Conservation (phyloP, 2,329 filamentous ascomycete genomes). For the Xylariales sp. region DNA sequence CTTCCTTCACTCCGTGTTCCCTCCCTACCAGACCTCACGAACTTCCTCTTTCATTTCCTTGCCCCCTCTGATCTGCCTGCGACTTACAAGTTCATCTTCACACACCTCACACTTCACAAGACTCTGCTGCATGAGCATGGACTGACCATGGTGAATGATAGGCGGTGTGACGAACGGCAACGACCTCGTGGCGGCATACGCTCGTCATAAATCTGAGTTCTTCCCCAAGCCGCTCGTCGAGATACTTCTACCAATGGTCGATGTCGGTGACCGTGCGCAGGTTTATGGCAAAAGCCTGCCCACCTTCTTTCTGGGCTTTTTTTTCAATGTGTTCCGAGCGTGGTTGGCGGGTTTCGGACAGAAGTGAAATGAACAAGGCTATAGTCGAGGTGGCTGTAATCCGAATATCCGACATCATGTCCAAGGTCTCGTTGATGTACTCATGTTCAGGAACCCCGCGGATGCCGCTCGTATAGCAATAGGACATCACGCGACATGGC, state of each 20-base stretch:
- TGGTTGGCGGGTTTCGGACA: constrained; percentile 15
- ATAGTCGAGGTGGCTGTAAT: background rate
- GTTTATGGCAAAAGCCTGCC: constrained; percentile 35
- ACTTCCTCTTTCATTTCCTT: background rate
- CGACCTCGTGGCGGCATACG: constrained; percentile 50
- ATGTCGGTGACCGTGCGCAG: constrained; percentile 45
- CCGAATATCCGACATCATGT: background rate
- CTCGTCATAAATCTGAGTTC: constrained; percentile 33
- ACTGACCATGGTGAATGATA: too few species aligned
- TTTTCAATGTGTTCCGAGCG: constrained; percentile 35
- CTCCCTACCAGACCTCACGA: too few species aligned
- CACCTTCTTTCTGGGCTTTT: constrained; percentile 26
- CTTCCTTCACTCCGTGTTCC: too few species aligned
- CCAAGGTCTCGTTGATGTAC: background rate
- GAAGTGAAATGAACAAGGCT: background rate
- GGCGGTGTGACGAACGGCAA: constrained; percentile 54
- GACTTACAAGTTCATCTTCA: background rate
- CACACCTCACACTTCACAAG: background rate
- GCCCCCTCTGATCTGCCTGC: background rate
- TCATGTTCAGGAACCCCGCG: too few species aligned
- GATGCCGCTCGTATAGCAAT: too few species aligned
- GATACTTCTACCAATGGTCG: constrained; percentile 36
- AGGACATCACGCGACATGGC: too few species aligned
- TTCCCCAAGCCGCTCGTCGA: constrained; percentile 41
- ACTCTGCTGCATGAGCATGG: too few species aligned